Conservation (phyloP, 2,329 filamentous ascomycete species). For the Dactylellina parvicollis region DNA sequence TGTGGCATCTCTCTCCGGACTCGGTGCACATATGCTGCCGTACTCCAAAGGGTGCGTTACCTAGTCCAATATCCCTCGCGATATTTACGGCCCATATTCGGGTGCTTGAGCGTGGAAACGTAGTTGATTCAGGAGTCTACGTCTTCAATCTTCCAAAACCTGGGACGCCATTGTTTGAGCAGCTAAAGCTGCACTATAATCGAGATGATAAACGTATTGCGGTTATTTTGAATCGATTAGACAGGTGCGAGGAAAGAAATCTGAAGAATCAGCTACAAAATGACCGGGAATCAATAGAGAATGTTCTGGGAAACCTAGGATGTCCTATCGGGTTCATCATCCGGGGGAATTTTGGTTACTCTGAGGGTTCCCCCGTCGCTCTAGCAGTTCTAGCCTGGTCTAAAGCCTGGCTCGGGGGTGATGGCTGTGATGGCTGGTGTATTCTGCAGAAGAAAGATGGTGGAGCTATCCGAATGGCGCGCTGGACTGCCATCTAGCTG, state of each 20-base stretch:
- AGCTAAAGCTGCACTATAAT: conserved; percentile 2
- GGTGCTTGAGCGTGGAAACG: conserved; percentile 24
- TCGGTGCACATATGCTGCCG: conserved; percentile 2
- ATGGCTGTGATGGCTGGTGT: conserved; percentile 17
- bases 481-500: conserved; percentile 28
- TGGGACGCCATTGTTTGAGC: neutral
- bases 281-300: neutral
- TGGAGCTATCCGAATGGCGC: conserved; percentile 15
- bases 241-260: neutral
- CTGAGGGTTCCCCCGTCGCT: conserved; percentile 14
- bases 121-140: neutral
- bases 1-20: conserved; percentile 28
- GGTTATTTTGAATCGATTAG: conserved; percentile 9
- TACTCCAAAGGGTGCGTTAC: neutral
- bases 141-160: conserved; percentile 15
- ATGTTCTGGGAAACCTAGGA: neutral
- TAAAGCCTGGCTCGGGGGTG: neutral
- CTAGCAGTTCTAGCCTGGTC: conserved; percentile 37
- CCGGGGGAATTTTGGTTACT: conserved; percentile 35
- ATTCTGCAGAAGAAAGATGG: conserved; percentile 14
- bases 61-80: conserved; percentile 9
- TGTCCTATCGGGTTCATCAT: conserved; percentile 32
- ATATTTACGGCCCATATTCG: conserved; percentile 22
- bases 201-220: conserved; percentile 1
- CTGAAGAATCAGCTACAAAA: neutral